Conservation (phyloP, 108 stramenopile genomes). For the Mediolabrus comicus region DNA sequence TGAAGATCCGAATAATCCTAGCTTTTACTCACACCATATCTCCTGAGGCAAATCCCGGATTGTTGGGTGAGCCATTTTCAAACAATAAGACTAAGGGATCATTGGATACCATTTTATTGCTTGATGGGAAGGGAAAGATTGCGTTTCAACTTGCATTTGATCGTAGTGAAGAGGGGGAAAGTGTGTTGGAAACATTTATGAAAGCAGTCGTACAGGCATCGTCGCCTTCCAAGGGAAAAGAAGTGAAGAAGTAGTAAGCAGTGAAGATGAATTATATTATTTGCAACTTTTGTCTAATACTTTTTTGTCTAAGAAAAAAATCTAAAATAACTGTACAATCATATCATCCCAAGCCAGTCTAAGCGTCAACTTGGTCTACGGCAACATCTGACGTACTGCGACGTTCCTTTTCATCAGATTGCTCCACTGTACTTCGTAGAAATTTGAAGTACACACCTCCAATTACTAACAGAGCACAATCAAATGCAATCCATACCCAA, state of each 20-base stretch:
- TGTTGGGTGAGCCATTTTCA: background rate
- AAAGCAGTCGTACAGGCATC: background rate
- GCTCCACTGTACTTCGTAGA: background rate
- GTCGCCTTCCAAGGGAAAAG: background rate
- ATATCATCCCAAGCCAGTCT: no score
- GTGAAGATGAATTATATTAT: no score
- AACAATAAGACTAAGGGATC: slow-evolving; percentile 15
- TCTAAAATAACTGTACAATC: no score
- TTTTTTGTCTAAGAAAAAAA: no score
- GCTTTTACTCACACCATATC: slow-evolving; percentile 54
- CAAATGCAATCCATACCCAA: background rate
- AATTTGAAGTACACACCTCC: background rate
- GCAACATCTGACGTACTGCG: background rate
- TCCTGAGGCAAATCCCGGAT: slow-evolving; percentile 44
- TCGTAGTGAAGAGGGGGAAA: slow-evolving; percentile 10
- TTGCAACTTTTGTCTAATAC: no score
- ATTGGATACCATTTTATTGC: slow-evolving; percentile 54
- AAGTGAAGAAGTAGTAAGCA: background rate
- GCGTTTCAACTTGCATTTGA: slow-evolving; percentile 73
- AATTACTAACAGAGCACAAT: background rate
- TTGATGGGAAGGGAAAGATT: slow-evolving; percentile 43
- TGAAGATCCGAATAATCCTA: slow-evolving; percentile 62
- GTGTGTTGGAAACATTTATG: slow-evolving; percentile 8
- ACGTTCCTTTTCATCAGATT: background rate
- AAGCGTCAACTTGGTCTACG: background rate